Conservation (phyloP, 164 flowering plant species). For the Stephania cephalantha region DNA sequence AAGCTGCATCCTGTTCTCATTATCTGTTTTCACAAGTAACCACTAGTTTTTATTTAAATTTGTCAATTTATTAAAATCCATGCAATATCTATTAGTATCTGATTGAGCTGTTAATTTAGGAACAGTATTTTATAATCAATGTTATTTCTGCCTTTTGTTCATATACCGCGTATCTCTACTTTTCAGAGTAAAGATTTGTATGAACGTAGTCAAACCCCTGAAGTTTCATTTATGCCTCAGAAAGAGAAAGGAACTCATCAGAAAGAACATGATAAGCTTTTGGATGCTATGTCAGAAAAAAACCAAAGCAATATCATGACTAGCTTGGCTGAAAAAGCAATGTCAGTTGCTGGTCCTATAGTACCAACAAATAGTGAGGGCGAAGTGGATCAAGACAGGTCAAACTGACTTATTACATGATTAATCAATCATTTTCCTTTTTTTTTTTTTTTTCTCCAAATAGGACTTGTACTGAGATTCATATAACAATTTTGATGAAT, state of each 20-base stretch:
- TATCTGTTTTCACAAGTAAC: not conserved
- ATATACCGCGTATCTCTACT: not conserved
- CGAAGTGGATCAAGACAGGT: constrained; percentile 94
- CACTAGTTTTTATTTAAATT: not conserved
- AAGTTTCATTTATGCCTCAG: constrained; percentile 24
- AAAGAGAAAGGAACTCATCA: constrained; percentile 24
- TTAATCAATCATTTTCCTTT: not conserved
- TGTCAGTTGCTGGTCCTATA: constrained; percentile 97
- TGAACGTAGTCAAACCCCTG: constrained; percentile 23
- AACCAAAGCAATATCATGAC: constrained; percentile 46
- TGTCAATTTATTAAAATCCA: not conserved
- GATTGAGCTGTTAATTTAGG: not conserved
- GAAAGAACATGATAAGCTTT: constrained; percentile 30
- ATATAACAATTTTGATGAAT: constrained; percentile 9
- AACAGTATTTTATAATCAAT: constrained; percentile 2
- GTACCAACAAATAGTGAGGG: constrained; percentile 88
- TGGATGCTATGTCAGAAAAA: constrained; percentile 32
- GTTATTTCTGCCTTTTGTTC: constrained; percentile 6
- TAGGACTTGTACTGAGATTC: not conserved
- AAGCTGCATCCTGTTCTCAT: not conserved
- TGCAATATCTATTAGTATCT: not conserved
- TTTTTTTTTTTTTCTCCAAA: not conserved
- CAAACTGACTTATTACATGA: not conserved
- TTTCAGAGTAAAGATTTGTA: constrained; percentile 20
- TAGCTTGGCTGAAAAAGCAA: constrained; percentile 94